A percentile compares a stretch with the other conserved stretches of the same genome.
phyloP scores from a whole-genome alignment of 495 filamentous ascomycete species.

The Thermothielavioides terrestris region DNA sequence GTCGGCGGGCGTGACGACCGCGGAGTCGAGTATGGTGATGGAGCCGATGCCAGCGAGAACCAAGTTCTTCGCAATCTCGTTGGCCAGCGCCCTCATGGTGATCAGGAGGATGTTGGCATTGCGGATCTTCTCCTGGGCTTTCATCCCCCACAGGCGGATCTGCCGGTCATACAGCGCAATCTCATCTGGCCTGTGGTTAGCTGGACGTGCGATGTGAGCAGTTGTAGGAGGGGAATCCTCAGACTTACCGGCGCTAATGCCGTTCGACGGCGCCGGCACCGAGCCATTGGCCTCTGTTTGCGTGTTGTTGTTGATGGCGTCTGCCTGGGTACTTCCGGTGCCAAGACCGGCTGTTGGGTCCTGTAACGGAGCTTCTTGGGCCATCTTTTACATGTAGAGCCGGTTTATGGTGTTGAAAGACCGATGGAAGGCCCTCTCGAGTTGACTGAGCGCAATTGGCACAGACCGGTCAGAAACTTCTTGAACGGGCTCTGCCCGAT shows the following conservation, averaged over 20 bases:
- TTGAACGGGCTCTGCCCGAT: too few species aligned
- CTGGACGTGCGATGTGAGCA: not conserved
- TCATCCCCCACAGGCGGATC: conserved; percentile 95
- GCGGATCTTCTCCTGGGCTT: conserved; percentile 84
- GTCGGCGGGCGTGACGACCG: conserved; percentile 68
- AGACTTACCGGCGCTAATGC: conserved; percentile 23
- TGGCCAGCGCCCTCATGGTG: conserved; percentile 79
- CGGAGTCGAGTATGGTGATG: conserved; percentile 80
- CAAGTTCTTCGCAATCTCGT: conserved; percentile 96
- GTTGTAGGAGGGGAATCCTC: not conserved
- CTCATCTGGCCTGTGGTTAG: conserved; percentile 54
- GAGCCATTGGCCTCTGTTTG: not conserved
- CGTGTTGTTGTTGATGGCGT: not conserved
- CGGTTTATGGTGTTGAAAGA: too few species aligned
- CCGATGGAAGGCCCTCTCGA: too few species aligned
- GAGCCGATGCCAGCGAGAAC: conserved; percentile 90
- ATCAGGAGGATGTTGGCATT: conserved; percentile 86
- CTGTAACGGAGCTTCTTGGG: not conserved
- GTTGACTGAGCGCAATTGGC: too few species aligned
- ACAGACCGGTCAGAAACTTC: too few species aligned
- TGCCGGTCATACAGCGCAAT: conserved; percentile 97
- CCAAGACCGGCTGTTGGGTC: not conserved
- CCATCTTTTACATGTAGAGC: not conserved
- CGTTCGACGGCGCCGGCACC: not conserved
- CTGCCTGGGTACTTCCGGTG: too few species aligned